Conservation (phyloP, 257 asterid species). For the Prunella vulgaris region DNA sequence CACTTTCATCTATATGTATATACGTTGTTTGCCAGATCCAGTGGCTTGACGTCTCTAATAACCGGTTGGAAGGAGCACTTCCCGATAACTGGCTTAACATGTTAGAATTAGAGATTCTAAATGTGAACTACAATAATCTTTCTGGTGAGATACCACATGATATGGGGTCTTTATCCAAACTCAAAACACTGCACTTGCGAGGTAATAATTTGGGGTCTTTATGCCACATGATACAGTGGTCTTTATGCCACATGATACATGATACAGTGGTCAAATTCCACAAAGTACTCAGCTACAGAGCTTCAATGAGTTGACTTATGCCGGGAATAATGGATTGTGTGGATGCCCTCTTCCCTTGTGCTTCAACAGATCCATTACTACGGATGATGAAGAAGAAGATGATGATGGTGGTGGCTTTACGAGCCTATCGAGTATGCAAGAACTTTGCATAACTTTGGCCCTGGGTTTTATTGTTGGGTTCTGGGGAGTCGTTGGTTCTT, state of each 20-base stretch:
- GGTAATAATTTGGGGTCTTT: conserved; percentile 8
- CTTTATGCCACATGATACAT: no score
- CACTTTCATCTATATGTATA: conserved; percentile 22
- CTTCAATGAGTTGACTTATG: neutral
- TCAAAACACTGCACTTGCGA: neutral
- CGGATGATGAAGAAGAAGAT: conserved; percentile 7
- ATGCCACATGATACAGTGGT: neutral
- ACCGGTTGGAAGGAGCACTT: conserved; percentile 20
- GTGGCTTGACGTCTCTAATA: conserved; percentile 27
- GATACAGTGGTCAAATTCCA: no score
- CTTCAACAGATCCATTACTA: neutral
- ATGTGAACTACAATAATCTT: neutral
- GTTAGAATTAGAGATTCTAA: neutral
- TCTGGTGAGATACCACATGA: neutral
- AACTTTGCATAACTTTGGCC: conserved; percentile 7
- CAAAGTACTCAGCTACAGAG: no score
- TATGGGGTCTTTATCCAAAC: conserved; percentile 12
- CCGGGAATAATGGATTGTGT: neutral
- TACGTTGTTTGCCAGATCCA: neutral
- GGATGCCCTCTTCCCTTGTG: neutral
- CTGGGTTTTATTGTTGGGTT: conserved; percentile 32
- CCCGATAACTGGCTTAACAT: conserved; percentile 26
- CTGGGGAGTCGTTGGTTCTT: conserved; percentile 28
- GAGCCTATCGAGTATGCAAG: neutral
- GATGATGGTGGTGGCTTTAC: neutral